Conservation (phyloP, 306 rosid species). For the Cucumis hystrix region DNA sequence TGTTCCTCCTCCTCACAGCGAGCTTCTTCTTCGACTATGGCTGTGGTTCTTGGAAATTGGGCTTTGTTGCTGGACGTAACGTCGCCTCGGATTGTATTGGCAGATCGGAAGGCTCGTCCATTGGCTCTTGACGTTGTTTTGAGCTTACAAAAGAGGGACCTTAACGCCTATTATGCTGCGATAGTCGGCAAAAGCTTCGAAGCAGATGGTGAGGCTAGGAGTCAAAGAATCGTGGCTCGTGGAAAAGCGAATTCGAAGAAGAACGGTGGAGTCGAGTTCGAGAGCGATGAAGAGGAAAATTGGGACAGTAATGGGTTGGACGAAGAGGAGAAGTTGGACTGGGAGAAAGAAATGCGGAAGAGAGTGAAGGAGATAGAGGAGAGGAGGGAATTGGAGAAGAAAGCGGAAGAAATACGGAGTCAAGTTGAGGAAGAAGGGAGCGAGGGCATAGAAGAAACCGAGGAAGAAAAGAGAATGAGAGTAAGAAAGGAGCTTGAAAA, state of each 20-base stretch:
- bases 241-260: slow-evolving; percentile 46
- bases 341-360: slow-evolving; percentile 73
- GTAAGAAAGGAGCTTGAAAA: slow-evolving; percentile 85
- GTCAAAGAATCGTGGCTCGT: slow-evolving; percentile 40
- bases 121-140: slow-evolving; percentile 37
- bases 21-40: slow-evolving; percentile 27
- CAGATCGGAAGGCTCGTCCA: slow-evolving; percentile 46
- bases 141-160: slow-evolving; percentile 47
- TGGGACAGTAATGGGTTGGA: slow-evolving; percentile 22
- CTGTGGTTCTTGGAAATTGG: slow-evolving; percentile 53
- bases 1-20: not conserved
- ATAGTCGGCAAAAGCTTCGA: slow-evolving; percentile 34
- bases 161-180: slow-evolving; percentile 16
- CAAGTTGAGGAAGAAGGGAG: slow-evolving; percentile 23
- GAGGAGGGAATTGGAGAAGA: slow-evolving; percentile 71
- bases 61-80: slow-evolving; percentile 52
- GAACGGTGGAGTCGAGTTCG: slow-evolving; percentile 72
- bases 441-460: slow-evolving; percentile 43
- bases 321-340: slow-evolving; percentile 34
- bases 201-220: slow-evolving; percentile 51
- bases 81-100: slow-evolving; percentile 26
- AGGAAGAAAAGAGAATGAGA: slow-evolving; percentile 80
- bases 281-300: slow-evolving; percentile 57
- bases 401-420: slow-evolving; percentile 78
- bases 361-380: slow-evolving; percentile 77